These are phyloP conservation scores for Cryphonectria nitschkei DNA, from an alignment of 2,329 filamentous ascomycete species.

Conservation along the genomic window DNA sequence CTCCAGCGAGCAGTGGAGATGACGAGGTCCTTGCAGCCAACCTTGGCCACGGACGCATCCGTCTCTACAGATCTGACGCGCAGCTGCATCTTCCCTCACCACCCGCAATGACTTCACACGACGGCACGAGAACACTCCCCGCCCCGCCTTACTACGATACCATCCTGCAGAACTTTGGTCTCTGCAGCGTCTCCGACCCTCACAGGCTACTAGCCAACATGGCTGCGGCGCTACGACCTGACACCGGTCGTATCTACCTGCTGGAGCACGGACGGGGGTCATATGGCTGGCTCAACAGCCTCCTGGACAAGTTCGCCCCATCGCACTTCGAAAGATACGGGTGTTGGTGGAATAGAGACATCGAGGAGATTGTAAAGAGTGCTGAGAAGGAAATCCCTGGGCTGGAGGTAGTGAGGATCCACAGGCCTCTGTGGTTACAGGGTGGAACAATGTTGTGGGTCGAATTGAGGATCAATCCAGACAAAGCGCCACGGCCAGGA, in stretches of 20 bases:
- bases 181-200: conserved; percentile 65
- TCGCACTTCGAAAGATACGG: conserved; percentile 63
- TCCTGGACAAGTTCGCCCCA: conserved; percentile 59
- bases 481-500: conserved; percentile 5
- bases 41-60: conserved; percentile 31
- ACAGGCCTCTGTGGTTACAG: conserved; percentile 56
- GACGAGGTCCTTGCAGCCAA: conserved; percentile 30
- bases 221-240: conserved; percentile 54
- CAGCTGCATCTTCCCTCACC: conserved; percentile 32
- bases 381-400: conserved; percentile 54
- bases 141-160: conserved; percentile 59
- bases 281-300: conserved; percentile 57
- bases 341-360: conserved; percentile 71
- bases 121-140: conserved; percentile 32
- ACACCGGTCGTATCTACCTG: conserved; percentile 62
- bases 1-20: conserved; percentile 21
- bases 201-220: conserved; percentile 57
- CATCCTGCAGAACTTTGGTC: conserved; percentile 65
- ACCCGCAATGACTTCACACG: conserved; percentile 29
- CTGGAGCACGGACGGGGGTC: conserved; percentile 65
- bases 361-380: conserved; percentile 56
- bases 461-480: conserved; percentile 52
- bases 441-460: conserved; percentile 62
- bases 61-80: conserved; percentile 39
- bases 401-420: conserved; percentile 58